These are phyloP conservation scores for Fusarium chuoi DNA, from an alignment of 2,329 filamentous ascomycete species.

Conservation along the genomic window DNA sequence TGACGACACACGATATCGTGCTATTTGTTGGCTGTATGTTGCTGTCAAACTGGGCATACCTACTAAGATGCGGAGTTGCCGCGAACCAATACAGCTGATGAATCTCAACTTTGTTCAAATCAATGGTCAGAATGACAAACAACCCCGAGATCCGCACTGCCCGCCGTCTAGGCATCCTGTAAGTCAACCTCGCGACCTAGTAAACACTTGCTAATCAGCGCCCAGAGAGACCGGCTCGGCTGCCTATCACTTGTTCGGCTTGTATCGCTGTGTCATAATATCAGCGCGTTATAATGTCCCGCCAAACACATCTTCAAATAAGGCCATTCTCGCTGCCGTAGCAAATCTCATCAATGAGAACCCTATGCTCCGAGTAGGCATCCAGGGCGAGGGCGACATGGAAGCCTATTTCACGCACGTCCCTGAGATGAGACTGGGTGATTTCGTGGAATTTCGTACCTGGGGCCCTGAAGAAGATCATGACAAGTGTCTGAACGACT, in stretches of 20 bases:
- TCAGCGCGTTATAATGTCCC: constrained; percentile 55
- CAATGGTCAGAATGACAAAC: constrained; percentile 6
- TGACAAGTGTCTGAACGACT: constrained; percentile 46
- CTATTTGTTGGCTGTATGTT: background rate
- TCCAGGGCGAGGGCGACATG: constrained; percentile 57
- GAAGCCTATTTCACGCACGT: constrained; percentile 57
- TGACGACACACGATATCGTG: background rate
- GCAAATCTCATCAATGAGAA: constrained; percentile 55
- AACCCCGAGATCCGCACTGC: constrained; percentile 14
- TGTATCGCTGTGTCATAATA: constrained; percentile 59
- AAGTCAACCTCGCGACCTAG: background rate
- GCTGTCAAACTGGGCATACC: background rate
- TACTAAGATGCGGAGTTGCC: background rate
- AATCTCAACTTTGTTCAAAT: background rate
- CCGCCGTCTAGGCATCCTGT: constrained; percentile 45
- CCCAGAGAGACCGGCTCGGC: constrained; percentile 58
- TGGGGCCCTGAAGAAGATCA: constrained; percentile 42
- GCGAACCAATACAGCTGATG: background rate
- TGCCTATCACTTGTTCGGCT: constrained; percentile 57
- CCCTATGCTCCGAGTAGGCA: constrained; percentile 60
- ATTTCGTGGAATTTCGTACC: constrained; percentile 54
- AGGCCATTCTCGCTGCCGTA: constrained; percentile 52
- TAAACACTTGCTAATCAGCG: background rate
- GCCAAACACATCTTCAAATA: background rate
- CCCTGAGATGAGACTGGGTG: constrained; percentile 53